Evolutionary conservation across 768 basidiomycete genomes (phyloP).

Genomic region (Dendrothele bispora): DNA sequence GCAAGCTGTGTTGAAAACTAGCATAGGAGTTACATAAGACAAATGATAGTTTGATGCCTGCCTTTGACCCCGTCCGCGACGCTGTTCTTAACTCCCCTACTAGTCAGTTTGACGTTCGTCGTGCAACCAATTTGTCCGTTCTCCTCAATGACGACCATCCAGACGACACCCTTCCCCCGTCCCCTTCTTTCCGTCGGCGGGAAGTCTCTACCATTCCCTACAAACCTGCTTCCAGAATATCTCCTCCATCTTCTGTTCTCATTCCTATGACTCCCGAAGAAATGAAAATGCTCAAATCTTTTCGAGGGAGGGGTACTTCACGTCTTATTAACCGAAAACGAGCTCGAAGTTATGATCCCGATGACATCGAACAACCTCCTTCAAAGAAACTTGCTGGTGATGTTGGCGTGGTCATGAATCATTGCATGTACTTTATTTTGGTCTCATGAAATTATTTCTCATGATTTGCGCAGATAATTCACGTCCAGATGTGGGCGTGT

Average conservation of each 20-base stretch:
- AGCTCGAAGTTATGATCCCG: conserved; percentile 33
- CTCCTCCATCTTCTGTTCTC: conserved; percentile 62
- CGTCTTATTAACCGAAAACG: conserved; percentile 59
- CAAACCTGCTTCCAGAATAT: conserved; percentile 59
- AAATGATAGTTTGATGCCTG: too few species aligned
- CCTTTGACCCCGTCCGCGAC: conserved; percentile 86
- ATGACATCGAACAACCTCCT: conserved; percentile 40
- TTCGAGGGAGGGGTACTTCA: conserved; percentile 54
- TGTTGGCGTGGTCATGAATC: conserved; percentile 70
- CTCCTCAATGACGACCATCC: conserved; percentile 62
- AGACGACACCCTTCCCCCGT: conserved; percentile 38
- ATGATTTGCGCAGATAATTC: conserved; percentile 68
- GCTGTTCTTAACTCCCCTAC: conserved; percentile 78
- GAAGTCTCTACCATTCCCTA: conserved; percentile 55
- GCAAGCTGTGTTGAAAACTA: too few species aligned
- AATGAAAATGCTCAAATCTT: conserved; percentile 56
- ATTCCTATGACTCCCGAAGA: conserved; percentile 65
- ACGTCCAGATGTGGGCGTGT: conserved; percentile 87
- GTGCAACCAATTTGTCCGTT: conserved; percentile 76
- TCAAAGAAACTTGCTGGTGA: conserved; percentile 63
- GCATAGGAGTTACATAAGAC: too few species aligned
- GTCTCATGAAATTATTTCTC: conserved; percentile 1
- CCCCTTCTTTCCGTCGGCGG: conserved; percentile 28
- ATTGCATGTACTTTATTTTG: conserved; percentile 56
- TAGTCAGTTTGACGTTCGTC: conserved; percentile 52